Evolutionary conservation across 352 stramenopile genomes (phyloP), one percentile per base, ranked within the genome.

Genomic region (Globisporangium recalcitrans): DNA sequence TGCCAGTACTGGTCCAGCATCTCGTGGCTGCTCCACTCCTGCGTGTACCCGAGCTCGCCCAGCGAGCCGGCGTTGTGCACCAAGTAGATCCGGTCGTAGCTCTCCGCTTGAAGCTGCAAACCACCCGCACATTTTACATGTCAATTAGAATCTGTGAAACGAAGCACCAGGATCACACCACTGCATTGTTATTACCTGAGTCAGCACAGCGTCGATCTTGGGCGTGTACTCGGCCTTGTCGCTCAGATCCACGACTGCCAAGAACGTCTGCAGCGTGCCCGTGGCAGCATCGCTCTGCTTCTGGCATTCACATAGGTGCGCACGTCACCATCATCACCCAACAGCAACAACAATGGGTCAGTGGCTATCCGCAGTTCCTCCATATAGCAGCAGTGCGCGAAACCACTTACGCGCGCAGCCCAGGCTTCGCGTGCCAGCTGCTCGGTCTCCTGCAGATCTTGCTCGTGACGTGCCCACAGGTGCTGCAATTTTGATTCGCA

Each of bases 31-130:
- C 58, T 65, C 44, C 67, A 70, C 55, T 91, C 81, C 29, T 89
- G 74, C 29, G 69, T 70, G 36, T 90, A 68, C 29, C 75, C 75
- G 1, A 97, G 64, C 21, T 82, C 64, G 0, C 87, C 87, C 8
- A 97, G 66, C 47, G 80, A 89, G 0, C 85, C 89, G 7, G 89
- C 89, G 57, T 97, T 97, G 68, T 96, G 88, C 26, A 96, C 73
- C 16, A 96, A 62, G 51, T 76, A 78, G 16, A 92, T 54, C 38
- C 52, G 71, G 14, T 67, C 71, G 62, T 88, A 88, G 13, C 26
- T 38, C 10, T 64, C 67, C 0, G 36, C 44, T 38, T 74, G 31
- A 16, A 90, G 38, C 62, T 82, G 53, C 3, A 19, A 40, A 31
- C 2, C 27, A 31, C 2, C 27, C 2, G 27, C 27, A 31, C 2